phyloP scores from a whole-genome alignment of 441 rosid genomes.

The Adansonia rubrostipa region DNA sequence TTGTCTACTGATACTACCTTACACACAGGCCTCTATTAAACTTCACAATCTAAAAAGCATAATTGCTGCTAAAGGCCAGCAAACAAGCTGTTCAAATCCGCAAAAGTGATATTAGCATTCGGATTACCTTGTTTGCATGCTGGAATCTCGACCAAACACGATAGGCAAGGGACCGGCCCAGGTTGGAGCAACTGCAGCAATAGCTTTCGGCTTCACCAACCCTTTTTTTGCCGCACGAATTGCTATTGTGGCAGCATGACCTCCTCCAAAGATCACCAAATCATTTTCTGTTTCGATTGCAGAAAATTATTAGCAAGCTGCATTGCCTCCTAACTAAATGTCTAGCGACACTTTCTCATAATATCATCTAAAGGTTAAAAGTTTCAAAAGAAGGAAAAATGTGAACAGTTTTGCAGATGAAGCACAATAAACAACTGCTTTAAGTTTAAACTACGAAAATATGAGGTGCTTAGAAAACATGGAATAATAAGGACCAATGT shows the following conservation, averaged over 20 bases:
- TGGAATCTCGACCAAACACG: constrained; percentile 87
- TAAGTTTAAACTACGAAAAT: background rate
- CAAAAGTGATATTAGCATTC: background rate
- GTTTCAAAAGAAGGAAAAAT: constrained; percentile 17
- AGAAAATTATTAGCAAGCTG: constrained; percentile 29
- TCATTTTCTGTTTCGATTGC: constrained; percentile 51
- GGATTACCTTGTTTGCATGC: constrained; percentile 76
- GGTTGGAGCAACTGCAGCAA: constrained; percentile 89
- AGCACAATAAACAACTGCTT: constrained; percentile 1
- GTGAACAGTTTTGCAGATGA: background rate
- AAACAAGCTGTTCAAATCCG: background rate
- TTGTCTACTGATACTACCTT: background rate
- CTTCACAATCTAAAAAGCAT: constrained; percentile 6
- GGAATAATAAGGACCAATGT: background rate
- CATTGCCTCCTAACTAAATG: constrained; percentile 8
- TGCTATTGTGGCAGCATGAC: constrained; percentile 79
- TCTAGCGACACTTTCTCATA: background rate
- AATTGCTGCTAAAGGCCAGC: background rate
- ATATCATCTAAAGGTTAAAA: background rate
- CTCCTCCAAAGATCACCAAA: constrained; percentile 77
- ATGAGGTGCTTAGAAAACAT: background rate
- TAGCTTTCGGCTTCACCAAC: constrained; percentile 78
- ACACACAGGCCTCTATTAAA: background rate
- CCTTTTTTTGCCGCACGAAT: constrained; percentile 74
- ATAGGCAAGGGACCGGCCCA: constrained; percentile 98